Evolutionary conservation across 768 basidiomycete species (phyloP), one percentile per base, ranked within the genome.

Genomic region (Rhodocollybia butyracea): DNA sequence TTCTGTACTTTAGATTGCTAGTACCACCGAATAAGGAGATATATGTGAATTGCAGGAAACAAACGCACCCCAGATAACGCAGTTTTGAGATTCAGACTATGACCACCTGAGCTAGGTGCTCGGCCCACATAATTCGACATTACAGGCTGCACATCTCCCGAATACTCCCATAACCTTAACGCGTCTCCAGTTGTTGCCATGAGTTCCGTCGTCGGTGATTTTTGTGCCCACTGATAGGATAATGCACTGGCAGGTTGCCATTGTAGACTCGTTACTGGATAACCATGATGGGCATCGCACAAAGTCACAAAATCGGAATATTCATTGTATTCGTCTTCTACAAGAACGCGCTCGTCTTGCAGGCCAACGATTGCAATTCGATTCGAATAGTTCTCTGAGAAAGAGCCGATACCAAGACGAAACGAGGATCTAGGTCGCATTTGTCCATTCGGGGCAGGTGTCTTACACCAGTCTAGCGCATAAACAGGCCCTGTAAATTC

Each of bases 121-220:
- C 89, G 75, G 52, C 90, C 89, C 26, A 91, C 89, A 64, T 87
- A 93, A 54, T 73, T 76, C 1, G 86, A 83, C 22, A 82, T 70
- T 21, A 78, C 61, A 8, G 79, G 66, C 30, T 83, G 75, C 38
- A 73, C 83, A 63, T 93, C 91, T 58, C 80, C 82, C 45, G 79
- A 76, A 60, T 96, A 88, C 68, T 98, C 95, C 83, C 90, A 98
- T 50, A 99, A 82, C 60, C 94, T 78, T 63, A 99, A 69, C 46
- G 92, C 92, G 71, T 98, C 97, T 26, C 92, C 93, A 0, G 94
- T 96, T 5, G 94, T 96, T 11, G 96, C 96, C 8, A 99, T 76
- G 45, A 97, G 72, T 70, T 99, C 97, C 45, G 89, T 78, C 46
- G 73, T 71, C 7, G 78, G 71, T 3, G 80, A 76, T 68, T 86